Base-by-base conservation (phyloP, 2,329 filamentous ascomycete genomes). In the Arthroderma uncinatum region DNA sequence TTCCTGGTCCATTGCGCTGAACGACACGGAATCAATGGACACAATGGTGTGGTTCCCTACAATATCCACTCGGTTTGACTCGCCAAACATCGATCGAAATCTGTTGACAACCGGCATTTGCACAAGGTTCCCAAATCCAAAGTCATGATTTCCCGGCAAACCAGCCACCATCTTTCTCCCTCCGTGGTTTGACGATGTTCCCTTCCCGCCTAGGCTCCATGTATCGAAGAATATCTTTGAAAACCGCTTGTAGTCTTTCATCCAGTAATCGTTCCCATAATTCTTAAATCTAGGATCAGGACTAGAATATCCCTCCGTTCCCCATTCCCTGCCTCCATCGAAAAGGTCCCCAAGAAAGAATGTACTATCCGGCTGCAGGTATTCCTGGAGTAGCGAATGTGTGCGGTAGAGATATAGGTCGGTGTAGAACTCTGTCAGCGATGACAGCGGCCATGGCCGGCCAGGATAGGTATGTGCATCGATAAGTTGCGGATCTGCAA, bases 41-140 rank as follows among this genome's bases (percentile, higher is more conserved):
- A 98, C 88, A 68, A 98, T 90, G 0, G 89, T 94, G 69, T 98
- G 93, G 67, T 98, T 98, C 10, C 89, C 93, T 55, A 97, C 79
- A 4, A 97, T 80, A 69, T 97, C 90, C 19, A 98, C 84, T 7
- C 89, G 80, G 70, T 96, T 97, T n/a, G 85, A 82, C 57, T 93
- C 85, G 3, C 93, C 93, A 72, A 98, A 97, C 68, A 85, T 95
- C 2, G 85, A 82, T 65, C 86, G 82, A 70, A 97, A 98, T 14
- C 93, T 79, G 64, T 93, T 79, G 54, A 91, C 82, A 34, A 95
- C 89, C 0, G 86, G 78, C 7, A 85, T 68, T 68, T 95, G 89
- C 52, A 98, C 84, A 47, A 91, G 87, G 21, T 83, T 83, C 2
- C 89, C 92, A 67, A 97, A 95, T 0, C 93, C 93, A 40, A 97